Base-by-base conservation (phyloP, 108 stramenopile species). In the Fistulifera pelliculosa region DNA sequence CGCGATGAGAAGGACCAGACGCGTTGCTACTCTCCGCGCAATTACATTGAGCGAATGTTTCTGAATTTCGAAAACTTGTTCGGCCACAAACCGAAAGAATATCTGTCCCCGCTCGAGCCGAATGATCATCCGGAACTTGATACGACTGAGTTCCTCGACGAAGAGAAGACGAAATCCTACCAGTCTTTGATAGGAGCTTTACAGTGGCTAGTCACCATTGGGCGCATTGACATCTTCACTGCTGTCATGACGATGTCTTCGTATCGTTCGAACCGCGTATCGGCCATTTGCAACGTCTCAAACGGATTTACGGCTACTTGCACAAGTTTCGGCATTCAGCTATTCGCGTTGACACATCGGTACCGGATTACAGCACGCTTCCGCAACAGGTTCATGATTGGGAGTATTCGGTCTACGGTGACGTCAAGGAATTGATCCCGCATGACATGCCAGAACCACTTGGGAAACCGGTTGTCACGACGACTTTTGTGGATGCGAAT, bases 61-160 rank as follows among this genome's bases (percentile, higher is more conserved):
- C 23, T 35, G 2, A 38, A 27, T 0, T 58, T 49, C 21, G 62
- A 63, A 41, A 17, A 16, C 0, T 44, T 71, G 47, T 64, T 70
- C 16, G 61, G 62, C 4, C 24, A 63, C 18, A 54, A 56, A 22
- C 66, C 66, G 4, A 73, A 59, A 22, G 10, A 10, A 16, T 14
- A 12, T 2, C 10, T 38, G 11, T 45, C 40, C 21, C 56, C 61
- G 19, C 26, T 58, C 3, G 61, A 62, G 16, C 11, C 22, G 4
- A 27, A 35, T 7, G 65, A 66, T 26, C 56, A 59, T 51, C 58
- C 65, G 10, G 68, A 69, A 55, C 17, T 58, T 13, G 73, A 68
- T 58, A 53, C 51, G n/a, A 43, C 64, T 0, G 21, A n/a, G 16
- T 23, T 27, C 13, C 42, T 74, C 10, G 38, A 43, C 10, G 23